These are phyloP conservation scores for Diaporthe velutina DNA, from an alignment of 2,329 filamentous ascomycete species.

Conservation along the genomic window DNA sequence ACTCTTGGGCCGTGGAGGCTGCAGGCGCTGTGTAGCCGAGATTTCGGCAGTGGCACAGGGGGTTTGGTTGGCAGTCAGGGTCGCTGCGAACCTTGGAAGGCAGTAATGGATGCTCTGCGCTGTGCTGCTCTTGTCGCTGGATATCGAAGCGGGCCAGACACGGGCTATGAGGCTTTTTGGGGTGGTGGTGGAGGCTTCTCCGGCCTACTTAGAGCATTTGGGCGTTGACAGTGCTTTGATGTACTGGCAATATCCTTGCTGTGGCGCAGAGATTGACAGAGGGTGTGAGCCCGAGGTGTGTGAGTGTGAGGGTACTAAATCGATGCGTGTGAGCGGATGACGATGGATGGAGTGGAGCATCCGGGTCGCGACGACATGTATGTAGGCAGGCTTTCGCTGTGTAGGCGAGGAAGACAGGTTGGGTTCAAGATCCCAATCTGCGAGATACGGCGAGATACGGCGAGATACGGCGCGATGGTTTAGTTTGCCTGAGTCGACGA, in stretches of 20 bases:
- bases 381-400: constrained; percentile 17
- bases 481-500: neutral
- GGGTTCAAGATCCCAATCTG: constrained; percentile 17
- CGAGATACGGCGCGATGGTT: neutral
- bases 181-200: constrained; percentile 16
- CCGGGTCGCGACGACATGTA: constrained; percentile 38
- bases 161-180: constrained; percentile 12
- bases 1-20: constrained; percentile 4
- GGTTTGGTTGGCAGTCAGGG: constrained; percentile 3
- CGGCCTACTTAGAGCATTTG: neutral
- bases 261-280: constrained; percentile 13
- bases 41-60: constrained; percentile 21
- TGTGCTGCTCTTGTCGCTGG: neutral
- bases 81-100: neutral
- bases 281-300: constrained; percentile 13
- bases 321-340: constrained; percentile 39
- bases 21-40: constrained; percentile 31
- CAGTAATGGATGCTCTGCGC: neutral
- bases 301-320: constrained; percentile 33
- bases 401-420: constrained; percentile 26
- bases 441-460: constrained; percentile 15
- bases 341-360: constrained; percentile 38
- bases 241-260: constrained; percentile 37
- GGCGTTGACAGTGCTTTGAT: constrained; percentile 11
- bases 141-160: neutral